Evolutionary conservation across 192 early-diverging fungal species (phyloP), one percentile per base, ranked within the genome.

Genomic region (Coemansia sp.): DNA sequence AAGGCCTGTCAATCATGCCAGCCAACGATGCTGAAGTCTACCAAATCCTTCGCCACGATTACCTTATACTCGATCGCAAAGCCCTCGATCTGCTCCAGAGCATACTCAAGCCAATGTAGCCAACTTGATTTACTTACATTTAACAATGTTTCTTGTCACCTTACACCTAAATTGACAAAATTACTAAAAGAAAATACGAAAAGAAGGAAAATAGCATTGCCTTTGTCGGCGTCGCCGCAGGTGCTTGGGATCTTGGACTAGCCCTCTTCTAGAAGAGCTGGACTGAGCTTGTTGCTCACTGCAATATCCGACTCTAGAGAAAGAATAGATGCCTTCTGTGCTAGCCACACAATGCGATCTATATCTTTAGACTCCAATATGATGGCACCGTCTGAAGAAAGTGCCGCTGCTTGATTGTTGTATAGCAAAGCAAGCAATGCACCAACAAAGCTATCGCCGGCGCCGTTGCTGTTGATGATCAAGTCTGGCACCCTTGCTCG

Each of bases 21-120:
- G 86, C 88, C 18, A 72, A 81, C 55, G 86, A 90, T 35, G 83
- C 87, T 0, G 88, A 92, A 67, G 89, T 90, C 7, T 80, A 89
- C 66, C 81, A 87, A 59, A 75, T 90, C 51, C 71, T 92, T 48
- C 85, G 86, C 70, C 85, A 87, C 52, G 83, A 92, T 58, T 84
- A 84, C 23, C 81, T 92, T 12, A 74, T 90, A 28, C 74, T 92
- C 48, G 90, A 92, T 59, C 80, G 83, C 69, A 75, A 84, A 60
- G 87, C 88, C 8, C 74, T 90, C 29, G 81, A 87, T 40, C 68
- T 85, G 64, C 79, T 91, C 12, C 82, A 89, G 60, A 65, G 77
- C 61, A 84, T 76, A 35, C 67, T 89, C 59, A 67, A 67, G 72
- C 77, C 77, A 49, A 56, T 80, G 69, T 80, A 64, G 58, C 20